A percentile compares a stretch with the other conserved stretches of the same genome.
Evolutionary conservation across 2,329 filamentous ascomycete species (phyloP).

Genomic region (Leptographium wingfieldii): DNA sequence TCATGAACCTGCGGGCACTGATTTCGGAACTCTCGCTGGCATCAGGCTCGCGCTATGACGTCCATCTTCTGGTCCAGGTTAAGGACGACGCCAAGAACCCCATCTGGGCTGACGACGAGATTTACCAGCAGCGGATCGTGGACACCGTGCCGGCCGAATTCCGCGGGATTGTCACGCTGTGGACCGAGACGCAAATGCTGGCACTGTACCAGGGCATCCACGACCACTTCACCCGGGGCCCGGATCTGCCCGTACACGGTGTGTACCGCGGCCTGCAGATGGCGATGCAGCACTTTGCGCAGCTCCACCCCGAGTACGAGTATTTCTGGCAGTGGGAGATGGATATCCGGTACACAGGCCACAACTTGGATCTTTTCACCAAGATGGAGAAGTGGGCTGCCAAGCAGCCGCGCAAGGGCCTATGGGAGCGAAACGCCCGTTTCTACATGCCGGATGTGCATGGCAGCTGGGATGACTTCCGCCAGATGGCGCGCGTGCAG

Average conservation of each 20-base stretch:
- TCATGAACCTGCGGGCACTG: slow-evolving; percentile 71
- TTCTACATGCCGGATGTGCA: slow-evolving; percentile 70
- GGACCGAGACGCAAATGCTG: slow-evolving; percentile 90
- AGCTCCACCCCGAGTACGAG: slow-evolving; percentile 78
- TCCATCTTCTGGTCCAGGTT: slow-evolving; percentile 76
- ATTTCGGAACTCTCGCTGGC: slow-evolving; percentile 71
- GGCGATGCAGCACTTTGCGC: slow-evolving; percentile 88
- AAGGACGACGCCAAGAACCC: slow-evolving; percentile 62
- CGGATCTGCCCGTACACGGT: slow-evolving; percentile 69
- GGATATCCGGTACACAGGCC: slow-evolving; percentile 80
- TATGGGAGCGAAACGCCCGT: slow-evolving; percentile 69
- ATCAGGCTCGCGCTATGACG: slow-evolving; percentile 75
- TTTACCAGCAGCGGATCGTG: slow-evolving; percentile 53
- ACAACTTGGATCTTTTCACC: slow-evolving; percentile 65
- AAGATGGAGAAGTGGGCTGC: slow-evolving; percentile 58
- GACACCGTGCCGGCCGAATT: slow-evolving; percentile 73
- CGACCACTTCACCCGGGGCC: slow-evolving; percentile 55
- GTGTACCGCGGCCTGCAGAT: slow-evolving; percentile 89
- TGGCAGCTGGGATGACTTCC: slow-evolving; percentile 69
- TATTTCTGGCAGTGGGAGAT: slow-evolving; percentile 95
- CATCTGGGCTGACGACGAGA: slow-evolving; percentile 63
- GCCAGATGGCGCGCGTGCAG: slow-evolving; percentile 62
- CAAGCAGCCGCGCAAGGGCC: slow-evolving; percentile 61
- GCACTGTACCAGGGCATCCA: slow-evolving; percentile 80
- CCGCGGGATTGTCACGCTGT: slow-evolving; percentile 74